Percentiles rank a stretch among this genome's conserved stretches.
Evolutionary conservation across 768 basidiomycete genomes (phyloP).

Genomic region (Psilocybe azurescens): DNA sequence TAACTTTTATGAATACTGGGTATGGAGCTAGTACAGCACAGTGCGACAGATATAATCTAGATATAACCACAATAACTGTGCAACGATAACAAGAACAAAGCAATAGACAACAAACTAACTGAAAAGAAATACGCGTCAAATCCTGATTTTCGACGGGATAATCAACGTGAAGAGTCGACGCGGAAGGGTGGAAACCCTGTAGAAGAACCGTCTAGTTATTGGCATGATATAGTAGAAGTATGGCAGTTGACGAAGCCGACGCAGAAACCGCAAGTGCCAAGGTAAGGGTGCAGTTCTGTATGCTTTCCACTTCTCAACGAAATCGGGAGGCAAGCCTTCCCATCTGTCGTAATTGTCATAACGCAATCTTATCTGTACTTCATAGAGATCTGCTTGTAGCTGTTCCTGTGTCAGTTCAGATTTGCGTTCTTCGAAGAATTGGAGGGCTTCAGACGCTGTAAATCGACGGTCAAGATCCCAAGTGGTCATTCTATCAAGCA

Average conservation of each 20-base stretch:
- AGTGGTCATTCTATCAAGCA: conserved; percentile 33
- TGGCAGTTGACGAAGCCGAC: neutral
- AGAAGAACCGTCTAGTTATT: neutral
- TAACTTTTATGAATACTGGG: too few species aligned
- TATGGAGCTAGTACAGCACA: too few species aligned
- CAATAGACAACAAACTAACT: too few species aligned
- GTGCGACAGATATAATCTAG: too few species aligned
- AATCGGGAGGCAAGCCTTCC: conserved; percentile 19
- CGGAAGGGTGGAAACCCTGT: neutral
- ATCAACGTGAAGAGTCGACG: too few species aligned
- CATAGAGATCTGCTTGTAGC: conserved; percentile 4
- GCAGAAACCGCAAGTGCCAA: neutral
- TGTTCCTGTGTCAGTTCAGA: neutral
- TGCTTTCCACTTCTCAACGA: conserved; percentile 23
- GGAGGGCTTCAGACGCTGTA: conserved; percentile 30
- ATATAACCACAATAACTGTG: too few species aligned
- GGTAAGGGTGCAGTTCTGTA: conserved; percentile 21
- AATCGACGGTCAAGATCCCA: conserved; percentile 27
- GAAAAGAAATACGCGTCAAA: too few species aligned
- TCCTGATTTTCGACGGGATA: too few species aligned
- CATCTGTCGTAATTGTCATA: conserved; percentile 19
- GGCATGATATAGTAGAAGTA: neutral
- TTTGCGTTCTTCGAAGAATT: conserved; percentile 26
- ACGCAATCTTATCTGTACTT: neutral
- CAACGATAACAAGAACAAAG: too few species aligned